Evolutionary conservation across 257 asterid species (phyloP).

Genomic region (Gentiana straminea): DNA sequence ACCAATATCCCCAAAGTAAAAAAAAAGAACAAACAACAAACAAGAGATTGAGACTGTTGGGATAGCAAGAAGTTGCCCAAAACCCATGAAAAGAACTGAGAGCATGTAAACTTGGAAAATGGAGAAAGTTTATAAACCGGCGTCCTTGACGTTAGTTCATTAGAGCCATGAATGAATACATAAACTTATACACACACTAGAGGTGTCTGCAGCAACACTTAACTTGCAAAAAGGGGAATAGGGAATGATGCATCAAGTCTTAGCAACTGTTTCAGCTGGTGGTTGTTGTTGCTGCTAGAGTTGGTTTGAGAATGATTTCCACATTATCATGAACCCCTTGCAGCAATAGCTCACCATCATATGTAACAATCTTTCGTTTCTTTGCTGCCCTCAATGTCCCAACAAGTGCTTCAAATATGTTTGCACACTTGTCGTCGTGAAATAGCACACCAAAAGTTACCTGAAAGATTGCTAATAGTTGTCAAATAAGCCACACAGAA

Average conservation of each 20-base stretch:
- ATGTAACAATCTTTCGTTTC: constrained; percentile 64
- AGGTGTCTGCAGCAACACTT: background rate
- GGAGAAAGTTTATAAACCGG: too few species aligned
- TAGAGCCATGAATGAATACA: background rate
- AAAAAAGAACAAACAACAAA: too few species aligned
- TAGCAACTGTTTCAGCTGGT: constrained; percentile 1
- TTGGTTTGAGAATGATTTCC: constrained; percentile 58
- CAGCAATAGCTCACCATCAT: constrained; percentile 83
- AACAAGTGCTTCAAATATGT: constrained; percentile 94
- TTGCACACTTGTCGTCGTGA: constrained; percentile 80
- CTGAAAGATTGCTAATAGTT: constrained; percentile 24
- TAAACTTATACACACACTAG: background rate
- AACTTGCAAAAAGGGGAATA: background rate
- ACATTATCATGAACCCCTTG: constrained; percentile 98
- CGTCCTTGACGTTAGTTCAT: too few species aligned
- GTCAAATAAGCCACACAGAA: background rate
- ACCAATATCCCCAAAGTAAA: too few species aligned
- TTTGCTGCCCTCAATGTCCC: constrained; percentile 97
- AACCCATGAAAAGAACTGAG: too few species aligned
- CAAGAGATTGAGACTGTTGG: too few species aligned
- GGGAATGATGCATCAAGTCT: background rate
- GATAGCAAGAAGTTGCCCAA: too few species aligned
- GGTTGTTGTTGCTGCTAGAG: constrained; percentile 7
- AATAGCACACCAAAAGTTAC: constrained; percentile 88
- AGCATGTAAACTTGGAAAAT: too few species aligned